These are phyloP conservation scores for Sugiyamaella mastotermitis DNA, from an alignment of 805 yeast genomes.

Conservation along the genomic window DNA sequence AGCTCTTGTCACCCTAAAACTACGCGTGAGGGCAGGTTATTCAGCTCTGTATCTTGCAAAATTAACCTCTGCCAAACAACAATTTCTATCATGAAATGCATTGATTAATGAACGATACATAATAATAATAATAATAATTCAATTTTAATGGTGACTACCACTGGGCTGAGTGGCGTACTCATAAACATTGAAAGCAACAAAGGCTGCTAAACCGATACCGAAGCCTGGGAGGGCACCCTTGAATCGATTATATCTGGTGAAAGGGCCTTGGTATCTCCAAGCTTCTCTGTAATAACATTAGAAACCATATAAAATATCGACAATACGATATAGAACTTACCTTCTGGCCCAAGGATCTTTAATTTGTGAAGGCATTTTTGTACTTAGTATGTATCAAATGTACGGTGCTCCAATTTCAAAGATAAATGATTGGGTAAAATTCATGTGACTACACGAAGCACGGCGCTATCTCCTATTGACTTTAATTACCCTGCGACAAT, in stretches of 20 bases:
- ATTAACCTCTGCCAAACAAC: too few relatives aligned
- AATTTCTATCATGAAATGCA: too few relatives aligned
- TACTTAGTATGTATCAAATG: not conserved
- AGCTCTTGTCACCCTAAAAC: too few relatives aligned
- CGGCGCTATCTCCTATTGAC: too few relatives aligned
- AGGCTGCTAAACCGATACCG: conserved; percentile 72
- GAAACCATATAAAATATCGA: not conserved
- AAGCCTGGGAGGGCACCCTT: conserved; percentile 75
- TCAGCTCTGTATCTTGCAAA: too few relatives aligned
- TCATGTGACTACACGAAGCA: too few relatives aligned
- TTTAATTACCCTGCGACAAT: too few relatives aligned
- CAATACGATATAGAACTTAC: conserved; percentile 27
- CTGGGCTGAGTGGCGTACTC: conserved; percentile 35
- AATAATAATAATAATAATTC: too few relatives aligned
- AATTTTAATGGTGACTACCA: conserved; percentile 4
- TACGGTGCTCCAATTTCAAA: too few relatives aligned
- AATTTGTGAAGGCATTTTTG: conserved; percentile 20
- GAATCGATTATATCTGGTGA: conserved; percentile 63
- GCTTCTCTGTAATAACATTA: conserved; percentile 54
- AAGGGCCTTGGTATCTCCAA: conserved; percentile 84
- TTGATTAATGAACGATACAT: not conserved
- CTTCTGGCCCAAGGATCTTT: conserved; percentile 48
- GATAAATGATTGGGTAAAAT: too few relatives aligned
- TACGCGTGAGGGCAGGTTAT: too few relatives aligned
- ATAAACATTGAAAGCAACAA: conserved; percentile 55